Evolutionary conservation across 208 protist species (phyloP), one percentile per base, ranked within the genome.

Genomic region (Crithidia bombi): DNA sequence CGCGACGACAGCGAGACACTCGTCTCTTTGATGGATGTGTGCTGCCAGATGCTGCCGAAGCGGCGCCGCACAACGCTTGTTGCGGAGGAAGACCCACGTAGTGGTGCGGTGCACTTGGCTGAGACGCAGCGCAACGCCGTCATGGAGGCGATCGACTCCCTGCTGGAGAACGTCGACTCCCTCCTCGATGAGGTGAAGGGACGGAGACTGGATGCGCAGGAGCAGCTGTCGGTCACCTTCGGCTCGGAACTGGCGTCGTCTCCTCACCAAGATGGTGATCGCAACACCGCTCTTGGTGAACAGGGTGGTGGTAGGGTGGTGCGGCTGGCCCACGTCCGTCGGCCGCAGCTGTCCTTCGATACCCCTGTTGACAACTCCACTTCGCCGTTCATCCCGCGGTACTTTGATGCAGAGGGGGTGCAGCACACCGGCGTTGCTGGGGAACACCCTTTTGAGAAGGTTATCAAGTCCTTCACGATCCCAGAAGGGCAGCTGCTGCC

Each of bases 71-170:
- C 80, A 0, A 55, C 32, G 5, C 61, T 94, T 3, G 25, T 11
- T 0, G 28, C 69, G 14, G 63, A 65, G 23, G 52, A 74, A 14
- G 35, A 65, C 19, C 58, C 58, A 4, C 44, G n/a, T 12, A 57
- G 68, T 21, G 65, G 69, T 17, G 66, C 55, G n/a, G 64, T 72
- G 3, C 66, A 57, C 35, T 65, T 96, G 12, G 57, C 30, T 2
- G 86, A 90, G 30, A 55, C 33, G 10, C 75, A 91, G 83, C 86
- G 91, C 23, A 74, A 73, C 21, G 75, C 74, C 2, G 85, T 91
- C 15, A 93, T 96, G 87, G 88, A 96, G 69, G 80, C 88, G 19
- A 85, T 92, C 25, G 91, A 96, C 66, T 94, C 91, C 30, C 61
- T 94, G 15, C 73, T 94, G 23, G 88, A 96, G 54, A 92, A 89